Evolutionary conservation across 169 alveolate genomes (phyloP), one percentile per base, ranked within the genome.

Genomic region (Plasmodium chabaudi): DNA sequence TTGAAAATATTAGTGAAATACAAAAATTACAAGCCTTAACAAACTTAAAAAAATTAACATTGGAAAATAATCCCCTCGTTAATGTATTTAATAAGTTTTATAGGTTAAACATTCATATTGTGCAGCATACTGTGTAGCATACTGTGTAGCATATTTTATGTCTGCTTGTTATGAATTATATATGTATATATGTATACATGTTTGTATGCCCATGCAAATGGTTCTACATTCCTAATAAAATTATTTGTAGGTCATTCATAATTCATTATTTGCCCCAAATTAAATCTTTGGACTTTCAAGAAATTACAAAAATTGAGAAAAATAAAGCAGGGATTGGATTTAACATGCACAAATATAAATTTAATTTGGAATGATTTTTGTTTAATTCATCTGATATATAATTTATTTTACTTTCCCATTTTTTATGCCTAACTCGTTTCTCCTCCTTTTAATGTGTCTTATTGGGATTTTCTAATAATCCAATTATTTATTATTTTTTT

Each of bases 201-300:
- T 1, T 6, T 2, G 21, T 10, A 55, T n/a, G n/a, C 25, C 23
- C 42, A 60, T 23, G 42, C 23, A 60, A 7, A 21, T 60, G 5
- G 1, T 1, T 34, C 42, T 34, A 3, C 0, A 34, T 34, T 34
- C 39, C 42, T 34, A 34, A 34, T 34, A 34, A 34, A 34, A 34
- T 34, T 60, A 21, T 60, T 67, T 55, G 5, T 47, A 79, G 89
- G 46, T 63, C 69, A 0, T 79, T 79, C 46, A 69, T 65, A 39
- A 79, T 79, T 79, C 89, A 79, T 46, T 79, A 79, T 59, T 15
- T 79, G 46, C 89, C 89, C 57, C 89, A 79, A 64, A 79, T 79
- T 19, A 79, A 64, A 70, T 79, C 89, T 25, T 49, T 79, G 25
- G 89, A 79, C 65, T 79, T 79, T 67, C 77, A 79, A n/a, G 89